Percentiles rank a stretch among this genome's conserved stretches.
Conservation (phyloP, 495 filamentous ascomycete species). For the Penicillium maclennaniae region DNA sequence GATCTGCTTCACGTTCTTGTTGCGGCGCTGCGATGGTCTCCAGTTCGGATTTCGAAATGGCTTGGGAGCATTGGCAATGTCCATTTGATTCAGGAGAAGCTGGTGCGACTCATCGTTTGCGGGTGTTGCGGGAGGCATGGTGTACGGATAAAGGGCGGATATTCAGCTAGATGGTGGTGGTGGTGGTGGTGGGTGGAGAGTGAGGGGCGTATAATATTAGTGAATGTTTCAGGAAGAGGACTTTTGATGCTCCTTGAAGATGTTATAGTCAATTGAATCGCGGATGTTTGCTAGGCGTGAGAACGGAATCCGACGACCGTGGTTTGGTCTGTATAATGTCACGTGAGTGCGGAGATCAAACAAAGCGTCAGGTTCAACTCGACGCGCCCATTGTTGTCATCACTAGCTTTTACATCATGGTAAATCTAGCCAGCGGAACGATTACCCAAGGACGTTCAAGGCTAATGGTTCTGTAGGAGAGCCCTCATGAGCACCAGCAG, state of each 20-base stretch:
- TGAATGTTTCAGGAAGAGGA: neutral
- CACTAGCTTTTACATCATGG: slow-evolving; percentile 18
- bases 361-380: slow-evolving; percentile 12
- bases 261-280: neutral
- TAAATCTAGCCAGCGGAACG: neutral
- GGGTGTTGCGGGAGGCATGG: slow-evolving; percentile 45
- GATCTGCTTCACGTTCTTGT: slow-evolving; percentile 97
- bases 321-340: slow-evolving; percentile 17
- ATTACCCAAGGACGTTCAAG: neutral
- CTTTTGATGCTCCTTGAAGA: neutral
- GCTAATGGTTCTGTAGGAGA: slow-evolving; percentile 58
- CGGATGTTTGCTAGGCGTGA: neutral
- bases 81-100: slow-evolving; percentile 74
- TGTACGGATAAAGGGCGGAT: slow-evolving; percentile 1
- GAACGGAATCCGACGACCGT: neutral
- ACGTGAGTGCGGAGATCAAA: slow-evolving; percentile 21
- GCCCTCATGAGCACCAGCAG: slow-evolving; percentile 97
- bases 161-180: neutral
- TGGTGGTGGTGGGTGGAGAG: neutral
- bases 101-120: slow-evolving; percentile 50
- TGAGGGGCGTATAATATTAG: neutral
- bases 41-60: slow-evolving; percentile 85
- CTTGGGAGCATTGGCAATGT: slow-evolving; percentile 76
- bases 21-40: slow-evolving; percentile 89
- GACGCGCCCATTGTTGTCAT: neutral